These are phyloP conservation scores for Chlorella ohadii DNA, from an alignment of 139 green algal genomes.

Conservation along the genomic window DNA sequence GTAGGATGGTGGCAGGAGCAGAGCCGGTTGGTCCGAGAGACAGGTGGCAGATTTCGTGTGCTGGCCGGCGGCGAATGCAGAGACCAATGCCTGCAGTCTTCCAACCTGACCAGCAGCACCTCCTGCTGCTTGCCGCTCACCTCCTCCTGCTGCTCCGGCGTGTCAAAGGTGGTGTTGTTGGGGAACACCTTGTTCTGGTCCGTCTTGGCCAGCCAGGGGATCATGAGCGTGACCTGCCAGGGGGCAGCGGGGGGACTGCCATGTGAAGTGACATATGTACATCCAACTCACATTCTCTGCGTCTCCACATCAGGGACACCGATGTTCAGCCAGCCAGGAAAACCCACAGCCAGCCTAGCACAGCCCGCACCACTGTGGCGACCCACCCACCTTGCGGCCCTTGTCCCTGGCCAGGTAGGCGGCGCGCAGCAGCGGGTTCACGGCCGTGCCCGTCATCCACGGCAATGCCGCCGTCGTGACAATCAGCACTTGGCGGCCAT, in stretches of 20 bases:
- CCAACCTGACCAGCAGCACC: no score
- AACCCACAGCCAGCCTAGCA: no score
- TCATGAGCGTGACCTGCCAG: constrained; percentile 73
- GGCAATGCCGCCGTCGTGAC: constrained; percentile 97
- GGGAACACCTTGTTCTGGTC: constrained; percentile 97
- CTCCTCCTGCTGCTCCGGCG: constrained; percentile 83
- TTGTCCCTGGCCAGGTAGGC: constrained; percentile 90
- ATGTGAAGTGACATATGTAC: background rate
- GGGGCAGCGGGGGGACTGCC: background rate
- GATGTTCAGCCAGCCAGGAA: no score
- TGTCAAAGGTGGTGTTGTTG: constrained; percentile 86
- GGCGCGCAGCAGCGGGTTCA: constrained; percentile 98
- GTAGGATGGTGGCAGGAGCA: background rate
- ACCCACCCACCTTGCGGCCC: constrained; percentile 62
- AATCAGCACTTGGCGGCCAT: constrained; percentile 90
- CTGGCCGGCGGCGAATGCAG: background rate
- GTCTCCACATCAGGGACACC: no score
- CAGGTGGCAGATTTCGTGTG: no score
- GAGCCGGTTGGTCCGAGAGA: no score
- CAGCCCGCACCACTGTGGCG: no score
- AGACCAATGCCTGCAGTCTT: background rate
- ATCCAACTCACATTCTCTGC: no score
- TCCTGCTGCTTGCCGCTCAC: background rate
- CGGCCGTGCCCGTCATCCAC: constrained; percentile 98
- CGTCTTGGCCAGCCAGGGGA: constrained; percentile 89